Evolutionary conservation across 441 rosid species (phyloP), one percentile per base, ranked within the genome.

Genomic region (Gossypium lobatum): DNA sequence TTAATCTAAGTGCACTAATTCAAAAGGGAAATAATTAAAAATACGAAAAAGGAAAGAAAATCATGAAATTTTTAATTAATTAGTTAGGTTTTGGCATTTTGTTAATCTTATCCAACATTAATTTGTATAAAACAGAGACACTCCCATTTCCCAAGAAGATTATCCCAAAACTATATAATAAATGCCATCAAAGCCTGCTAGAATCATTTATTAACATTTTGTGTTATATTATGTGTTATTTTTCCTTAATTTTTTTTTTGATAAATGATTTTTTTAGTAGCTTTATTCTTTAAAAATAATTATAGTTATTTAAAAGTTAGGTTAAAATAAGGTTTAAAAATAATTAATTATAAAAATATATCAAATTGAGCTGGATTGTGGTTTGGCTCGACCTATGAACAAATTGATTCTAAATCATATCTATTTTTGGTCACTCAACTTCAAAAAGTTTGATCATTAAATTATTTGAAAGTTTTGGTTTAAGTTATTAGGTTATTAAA

Each of bases 341-440:
- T 3, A 28, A 28, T 28, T 28, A 4, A 28, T 28, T 28, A 28
- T 28, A 28, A 28, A 28, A 28, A 28, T 28, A 28, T 28, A 28
- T 28, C 1, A 26, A 3, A 0, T 26, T 28, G 6, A 28, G 34
- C 6, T 4, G 1, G 34, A 28, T 28, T 28, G 34, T 28, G 1
- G 6, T 28, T 0, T 28, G 1, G 5, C 6, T 28, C 1, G 1
- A 28, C 6, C 0, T 28, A 28, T 0, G 34, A 28, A 28, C 0
- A 28, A 28, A 28, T 28, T 28, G 0, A 4, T 28, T 28, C 0
- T 28, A 28, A 28, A 28, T 28, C 0, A 28, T 28, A 28, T 28
- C 0, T 28, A 28, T 28, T 28, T 26, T 28, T 28, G 0, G 1
- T 0, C 1, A 28, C 0, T 28, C 1, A 28, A 28, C 1, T 28